A percentile compares a stretch with the other conserved stretches of the same genome.
Evolutionary conservation across 1,284 basidiomycete genomes (phyloP).

Genomic region (Cutaneotrichosporon dermatis): DNA sequence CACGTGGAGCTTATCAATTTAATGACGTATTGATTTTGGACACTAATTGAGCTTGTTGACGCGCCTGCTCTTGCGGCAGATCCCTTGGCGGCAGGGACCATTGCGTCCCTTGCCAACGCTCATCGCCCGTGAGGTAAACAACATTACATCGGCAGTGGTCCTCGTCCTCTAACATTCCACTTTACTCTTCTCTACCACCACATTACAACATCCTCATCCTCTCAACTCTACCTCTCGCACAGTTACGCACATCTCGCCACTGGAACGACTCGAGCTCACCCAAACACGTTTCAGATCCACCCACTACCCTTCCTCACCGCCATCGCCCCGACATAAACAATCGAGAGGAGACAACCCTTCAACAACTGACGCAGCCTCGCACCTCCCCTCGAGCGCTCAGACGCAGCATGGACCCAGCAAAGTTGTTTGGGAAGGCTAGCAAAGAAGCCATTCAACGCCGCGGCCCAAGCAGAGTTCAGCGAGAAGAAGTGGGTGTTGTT

Average conservation of each 20-base stretch:
- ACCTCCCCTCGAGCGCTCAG: conserved; percentile 9
- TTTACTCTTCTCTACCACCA: no score
- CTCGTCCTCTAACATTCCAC: no score
- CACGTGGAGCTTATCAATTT: not conserved
- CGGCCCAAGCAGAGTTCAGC: conserved; percentile 87
- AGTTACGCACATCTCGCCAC: not conserved
- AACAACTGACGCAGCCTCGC: not conserved
- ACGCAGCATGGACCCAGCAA: conserved; percentile 36
- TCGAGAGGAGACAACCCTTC: not conserved
- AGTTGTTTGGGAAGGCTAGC: conserved; percentile 30
- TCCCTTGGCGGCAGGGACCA: no score
- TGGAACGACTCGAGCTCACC: not conserved
- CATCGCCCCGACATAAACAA: not conserved
- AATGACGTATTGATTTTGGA: conserved; percentile 7
- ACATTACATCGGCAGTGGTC: no score
- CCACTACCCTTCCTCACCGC: not conserved
- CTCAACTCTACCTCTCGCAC: not conserved
- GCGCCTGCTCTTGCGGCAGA: not conserved
- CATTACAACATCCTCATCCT: not conserved
- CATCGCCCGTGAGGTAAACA: no score
- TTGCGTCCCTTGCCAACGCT: no score
- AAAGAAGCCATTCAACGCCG: conserved; percentile 55
- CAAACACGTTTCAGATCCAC: not conserved
- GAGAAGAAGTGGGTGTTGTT: conserved; percentile 66
- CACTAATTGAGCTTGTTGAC: not conserved